These are phyloP conservation scores for Pseudonectria buxi DNA, from an alignment of 2,329 filamentous ascomycete genomes.

Conservation along the genomic window DNA sequence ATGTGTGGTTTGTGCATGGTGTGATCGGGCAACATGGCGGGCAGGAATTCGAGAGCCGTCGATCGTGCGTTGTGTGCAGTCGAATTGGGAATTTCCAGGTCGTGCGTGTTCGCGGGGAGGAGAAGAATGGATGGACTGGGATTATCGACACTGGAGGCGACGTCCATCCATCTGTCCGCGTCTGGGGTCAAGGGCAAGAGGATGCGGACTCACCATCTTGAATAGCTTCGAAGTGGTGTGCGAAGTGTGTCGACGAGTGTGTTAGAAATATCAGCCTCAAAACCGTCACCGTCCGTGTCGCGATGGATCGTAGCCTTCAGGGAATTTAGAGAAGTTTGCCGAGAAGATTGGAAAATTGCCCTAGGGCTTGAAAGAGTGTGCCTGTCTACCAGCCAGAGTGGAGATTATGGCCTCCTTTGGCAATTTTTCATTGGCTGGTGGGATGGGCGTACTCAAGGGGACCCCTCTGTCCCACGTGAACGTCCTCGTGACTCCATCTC, in stretches of 20 bases:
- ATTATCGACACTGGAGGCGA: constrained; percentile 8
- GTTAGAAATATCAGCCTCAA: constrained; percentile 28
- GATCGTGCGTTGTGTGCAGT: constrained; percentile 12
- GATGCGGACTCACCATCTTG: constrained; percentile 42
- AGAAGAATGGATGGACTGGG: constrained; percentile 10
- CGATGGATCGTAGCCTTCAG: constrained; percentile 26
- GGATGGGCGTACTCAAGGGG: constrained; percentile 2
- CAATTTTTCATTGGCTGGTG: constrained; percentile 28
- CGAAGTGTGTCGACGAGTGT: constrained; percentile 36
- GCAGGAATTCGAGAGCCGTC: constrained; percentile 9
- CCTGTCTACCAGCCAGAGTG: constrained; percentile 10
- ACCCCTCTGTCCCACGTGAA: constrained; percentile 18
- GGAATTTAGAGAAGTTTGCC: constrained; percentile 32
- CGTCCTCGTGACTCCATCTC: background rate
- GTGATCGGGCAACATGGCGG: constrained; percentile 9
- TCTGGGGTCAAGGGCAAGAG: constrained; percentile 10
- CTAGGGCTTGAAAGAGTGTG: constrained; percentile 29
- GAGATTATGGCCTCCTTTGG: constrained; percentile 11
- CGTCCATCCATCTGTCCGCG: constrained; percentile 1
- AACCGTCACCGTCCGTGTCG: constrained; percentile 29
- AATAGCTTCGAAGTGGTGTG: constrained; percentile 36
- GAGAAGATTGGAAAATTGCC: constrained; percentile 32
- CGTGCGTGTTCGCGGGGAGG: constrained; percentile 10
- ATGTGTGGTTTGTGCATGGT: background rate
- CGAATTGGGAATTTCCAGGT: constrained; percentile 1